Conservation (phyloP, 164 flowering plant species). For the Cinnamomum micranthum region DNA sequence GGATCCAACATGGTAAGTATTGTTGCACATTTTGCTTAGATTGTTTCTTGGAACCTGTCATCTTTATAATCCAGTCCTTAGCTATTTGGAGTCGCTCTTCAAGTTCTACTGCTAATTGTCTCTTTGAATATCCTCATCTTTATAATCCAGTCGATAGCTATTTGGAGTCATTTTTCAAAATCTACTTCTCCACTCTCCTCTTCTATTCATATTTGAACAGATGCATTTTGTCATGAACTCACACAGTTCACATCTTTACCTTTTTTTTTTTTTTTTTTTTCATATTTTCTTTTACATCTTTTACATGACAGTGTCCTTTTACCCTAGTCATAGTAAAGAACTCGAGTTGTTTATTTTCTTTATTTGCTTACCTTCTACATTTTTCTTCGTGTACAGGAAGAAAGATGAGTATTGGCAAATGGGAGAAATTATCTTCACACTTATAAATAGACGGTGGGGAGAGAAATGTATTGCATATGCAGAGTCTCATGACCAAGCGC, state of each 20-base stretch:
- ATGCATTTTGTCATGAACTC: too few relatives aligned
- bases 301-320: neutral
- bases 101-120: neutral
- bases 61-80: neutral
- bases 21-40: neutral
- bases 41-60: neutral
- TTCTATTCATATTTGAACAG: too few relatives aligned
- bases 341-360: neutral
- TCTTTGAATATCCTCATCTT: neutral
- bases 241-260: neutral
- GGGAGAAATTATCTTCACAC: constrained; percentile 86
- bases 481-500: constrained; percentile 99
- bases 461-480: constrained; percentile 96
- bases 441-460: constrained; percentile 92
- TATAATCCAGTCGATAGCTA: neutral
- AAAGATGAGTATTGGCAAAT: constrained; percentile 92
- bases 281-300: neutral
- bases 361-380: neutral
- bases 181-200: too few relatives aligned
- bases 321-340: neutral
- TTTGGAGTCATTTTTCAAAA: neutral
- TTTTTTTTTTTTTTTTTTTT: too few relatives aligned
- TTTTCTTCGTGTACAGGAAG: constrained; percentile 42
- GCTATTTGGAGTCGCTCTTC: neutral
- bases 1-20: too few relatives aligned